Evolutionary conservation across 1,284 basidiomycete species (phyloP).

Genomic region (Moesziomyces sp.): DNA sequence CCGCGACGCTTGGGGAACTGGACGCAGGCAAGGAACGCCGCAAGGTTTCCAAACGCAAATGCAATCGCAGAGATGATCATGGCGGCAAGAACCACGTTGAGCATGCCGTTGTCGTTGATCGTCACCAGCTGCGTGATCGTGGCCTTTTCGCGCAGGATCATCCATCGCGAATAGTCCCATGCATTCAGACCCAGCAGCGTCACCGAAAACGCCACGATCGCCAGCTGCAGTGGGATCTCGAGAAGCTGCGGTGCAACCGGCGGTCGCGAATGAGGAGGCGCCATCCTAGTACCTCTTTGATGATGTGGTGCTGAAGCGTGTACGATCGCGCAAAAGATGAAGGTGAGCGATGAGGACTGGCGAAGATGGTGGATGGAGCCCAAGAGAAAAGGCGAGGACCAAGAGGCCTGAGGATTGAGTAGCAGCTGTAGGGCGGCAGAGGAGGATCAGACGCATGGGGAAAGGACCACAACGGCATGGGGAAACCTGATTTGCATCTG

Average conservation of each 20-base stretch:
- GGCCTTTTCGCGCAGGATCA: conserved; percentile 20
- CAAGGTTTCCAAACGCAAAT: conserved; percentile 47
- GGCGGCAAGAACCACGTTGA: conserved; percentile 43
- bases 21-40: conserved; percentile 42
- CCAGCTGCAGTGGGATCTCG: conserved; percentile 53
- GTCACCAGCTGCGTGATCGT: conserved; percentile 42
- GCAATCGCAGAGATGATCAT: conserved; percentile 44
- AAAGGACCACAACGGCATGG: not conserved
- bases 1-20: conserved; percentile 55
- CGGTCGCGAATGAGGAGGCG: conserved; percentile 39
- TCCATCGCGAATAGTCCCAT: conserved; percentile 43
- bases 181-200: conserved; percentile 52
- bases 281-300: conserved; percentile 10
- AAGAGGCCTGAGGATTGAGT: too few species aligned
- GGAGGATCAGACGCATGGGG: too few species aligned
- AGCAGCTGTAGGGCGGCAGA: too few species aligned
- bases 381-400: too few species aligned
- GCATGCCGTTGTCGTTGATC: conserved; percentile 48
- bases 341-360: too few species aligned
- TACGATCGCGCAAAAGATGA: too few species aligned
- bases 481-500: too few species aligned
- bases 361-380: too few species aligned
- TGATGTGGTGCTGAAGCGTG: not conserved
- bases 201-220: conserved; percentile 47
- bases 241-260: conserved; percentile 47